Conservation (phyloP, 192 early-diverging fungal species). For the Gryganskiella cystojenkinii region DNA sequence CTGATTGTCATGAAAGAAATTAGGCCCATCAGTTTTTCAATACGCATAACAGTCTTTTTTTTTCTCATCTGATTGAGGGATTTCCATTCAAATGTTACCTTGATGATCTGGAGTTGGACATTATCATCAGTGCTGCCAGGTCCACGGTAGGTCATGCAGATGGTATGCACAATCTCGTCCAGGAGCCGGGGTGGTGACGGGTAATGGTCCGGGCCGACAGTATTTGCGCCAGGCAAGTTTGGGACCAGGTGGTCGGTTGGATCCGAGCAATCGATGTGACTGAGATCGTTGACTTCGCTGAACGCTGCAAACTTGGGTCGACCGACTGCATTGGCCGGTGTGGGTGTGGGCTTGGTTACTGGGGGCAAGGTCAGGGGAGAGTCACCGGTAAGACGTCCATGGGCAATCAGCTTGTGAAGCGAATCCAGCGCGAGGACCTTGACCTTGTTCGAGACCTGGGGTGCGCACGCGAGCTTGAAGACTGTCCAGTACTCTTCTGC, state of each 20-base stretch:
- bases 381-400: conserved; percentile 51
- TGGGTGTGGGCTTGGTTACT: conserved; percentile 17
- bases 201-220: conserved; percentile 46
- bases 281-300: conserved; percentile 54
- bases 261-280: conserved; percentile 45
- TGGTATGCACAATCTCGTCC: conserved; percentile 59
- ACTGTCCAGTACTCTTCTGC: conserved; percentile 58
- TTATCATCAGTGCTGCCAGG: conserved; percentile 51
- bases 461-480: conserved; percentile 53
- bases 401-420: conserved; percentile 57
- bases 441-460: conserved; percentile 48
- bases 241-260: conserved; percentile 52
- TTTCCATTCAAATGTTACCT: conserved; percentile 27
- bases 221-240: conserved; percentile 46
- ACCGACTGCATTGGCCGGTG: conserved; percentile 22
- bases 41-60: too few species aligned
- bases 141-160: conserved; percentile 56
- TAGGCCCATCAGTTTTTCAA: too few species aligned
- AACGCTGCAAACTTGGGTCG: conserved; percentile 42
- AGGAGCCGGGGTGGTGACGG: conserved; percentile 53
- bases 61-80: too few species aligned
- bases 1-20: conserved; percentile 9
- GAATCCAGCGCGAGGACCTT: conserved; percentile 52
- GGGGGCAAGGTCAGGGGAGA: conserved; percentile 36
- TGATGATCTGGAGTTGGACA: conserved; percentile 57